Evolutionary conservation across 129 eudicot genomes (phyloP), one percentile per base, ranked within the genome.

Genomic region (Gnaphalium uliginosum): DNA sequence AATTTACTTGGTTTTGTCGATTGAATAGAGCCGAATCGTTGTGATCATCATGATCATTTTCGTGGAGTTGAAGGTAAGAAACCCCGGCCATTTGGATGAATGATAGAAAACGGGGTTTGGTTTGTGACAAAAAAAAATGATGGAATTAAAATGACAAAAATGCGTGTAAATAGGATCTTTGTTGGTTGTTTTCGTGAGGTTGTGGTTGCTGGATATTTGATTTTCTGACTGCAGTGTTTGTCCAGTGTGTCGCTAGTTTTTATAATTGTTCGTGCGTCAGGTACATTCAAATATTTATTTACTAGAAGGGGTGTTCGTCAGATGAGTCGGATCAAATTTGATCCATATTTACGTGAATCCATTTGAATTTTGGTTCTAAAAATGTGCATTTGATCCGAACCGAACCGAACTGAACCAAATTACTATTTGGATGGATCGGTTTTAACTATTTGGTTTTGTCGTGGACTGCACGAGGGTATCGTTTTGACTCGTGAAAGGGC

Each of bases 61-160:
- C 83, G 53, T 72, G 87, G 76, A 78, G 76, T 7, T 83, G 84
- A 69, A 82, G 82, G 83, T 56, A 77, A 11, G 89, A 79, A 54
- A 83, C 89, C 67, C 85, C 86, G 81, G 87, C 81, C 92, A 74
- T 39, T 76, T 62, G 78, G 26, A 73, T 43, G 43, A 33, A 19
- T 4, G 50, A 75, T 65, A 35, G 79, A 64, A 27, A 65, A 50
- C 27, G 30, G 53, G 72, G n/a, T 32, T 13, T 39, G 33, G 21
- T 72, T 58, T 57, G 53, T 56, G 51, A 72, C n/a, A 26, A 64
- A 50, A 46, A 75, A 62, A 50, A 64, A 75, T 54, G 66, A 29
- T 30, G 57, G 21, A 67, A 22, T 19, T 21, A 54, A 15, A 24
- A 19, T 21, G 24, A 50, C 54, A 30, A 75, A 46, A 64, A 48